These are phyloP conservation scores for Fomitopsis serialis DNA, from an alignment of 768 basidiomycete species.

Conservation along the genomic window DNA sequence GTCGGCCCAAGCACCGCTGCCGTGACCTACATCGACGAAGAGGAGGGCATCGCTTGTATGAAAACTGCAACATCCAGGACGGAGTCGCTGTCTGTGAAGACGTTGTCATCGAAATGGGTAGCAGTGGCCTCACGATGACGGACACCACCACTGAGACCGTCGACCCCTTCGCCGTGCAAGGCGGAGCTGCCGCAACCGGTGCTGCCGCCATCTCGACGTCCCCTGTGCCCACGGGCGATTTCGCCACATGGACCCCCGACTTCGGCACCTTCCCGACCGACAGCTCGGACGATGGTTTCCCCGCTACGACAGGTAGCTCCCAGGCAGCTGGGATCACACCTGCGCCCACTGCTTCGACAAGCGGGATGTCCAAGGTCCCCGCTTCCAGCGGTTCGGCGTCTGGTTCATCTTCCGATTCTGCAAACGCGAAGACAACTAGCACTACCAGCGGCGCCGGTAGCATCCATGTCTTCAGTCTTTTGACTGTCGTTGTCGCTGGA, in stretches of 20 bases:
- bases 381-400: neutral
- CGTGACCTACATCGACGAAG: conserved; percentile 28
- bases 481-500: neutral
- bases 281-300: neutral
- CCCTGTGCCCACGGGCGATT: neutral
- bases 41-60: conserved; percentile 11
- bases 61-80: conserved; percentile 21
- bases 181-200: conserved; percentile 16
- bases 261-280: neutral
- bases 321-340: neutral
- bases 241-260: neutral
- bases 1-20: conserved; percentile 35
- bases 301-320: neutral
- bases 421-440: neutral
- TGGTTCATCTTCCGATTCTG: neutral
- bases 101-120: conserved; percentile 6
- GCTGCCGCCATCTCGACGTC: neutral
- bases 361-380: neutral
- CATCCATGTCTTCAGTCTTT: neutral
- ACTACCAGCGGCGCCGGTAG: neutral
- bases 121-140: conserved; percentile 9
- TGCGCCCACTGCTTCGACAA: neutral
- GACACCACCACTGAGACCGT: conserved; percentile 18
- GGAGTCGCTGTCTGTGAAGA: conserved; percentile 23
- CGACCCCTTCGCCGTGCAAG: conserved; percentile 23